A percentile compares a stretch with the other conserved stretches of the same genome.
These are phyloP conservation scores for Diutina mesorugosa DNA, from an alignment of 1,139 yeast species.

Conservation along the genomic window DNA sequence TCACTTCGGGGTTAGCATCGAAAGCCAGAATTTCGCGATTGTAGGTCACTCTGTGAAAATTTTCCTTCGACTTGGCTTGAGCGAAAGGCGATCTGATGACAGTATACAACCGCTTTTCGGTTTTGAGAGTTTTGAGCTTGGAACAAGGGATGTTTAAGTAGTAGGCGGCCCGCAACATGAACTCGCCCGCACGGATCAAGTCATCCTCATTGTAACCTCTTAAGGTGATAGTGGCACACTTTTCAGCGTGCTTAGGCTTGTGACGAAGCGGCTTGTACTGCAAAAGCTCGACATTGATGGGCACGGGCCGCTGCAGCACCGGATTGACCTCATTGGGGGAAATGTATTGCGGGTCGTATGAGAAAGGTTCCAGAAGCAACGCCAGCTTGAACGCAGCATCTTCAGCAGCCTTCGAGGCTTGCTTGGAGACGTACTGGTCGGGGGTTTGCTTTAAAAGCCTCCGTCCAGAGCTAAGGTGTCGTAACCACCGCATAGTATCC, in stretches of 20 bases:
- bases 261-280: conserved; percentile 72
- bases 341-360: conserved; percentile 29
- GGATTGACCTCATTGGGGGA: conserved; percentile 20
- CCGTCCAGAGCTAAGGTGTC: conserved; percentile 1
- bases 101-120: conserved; percentile 73
- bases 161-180: conserved; percentile 81
- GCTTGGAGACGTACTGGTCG: not conserved
- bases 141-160: conserved; percentile 75
- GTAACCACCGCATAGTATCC: not conserved
- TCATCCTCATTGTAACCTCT: conserved; percentile 63
- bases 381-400: not conserved
- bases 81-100: conserved; percentile 90
- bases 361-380: conserved; percentile 7
- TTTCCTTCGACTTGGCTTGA: conserved; percentile 89
- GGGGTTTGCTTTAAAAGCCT: conserved; percentile 1
- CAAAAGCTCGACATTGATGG: conserved; percentile 72
- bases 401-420: not conserved
- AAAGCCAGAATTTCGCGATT: conserved; percentile 61
- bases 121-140: conserved; percentile 40
- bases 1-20: conserved; percentile 77
- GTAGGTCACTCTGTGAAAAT: conserved; percentile 81
- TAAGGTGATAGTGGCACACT: conserved; percentile 58
- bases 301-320: conserved; percentile 41
- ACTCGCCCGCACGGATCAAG: conserved; percentile 68
- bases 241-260: conserved; percentile 55